Conservation (phyloP, 2,329 filamentous ascomycete species). For the Sporothrix dimorphospora region DNA sequence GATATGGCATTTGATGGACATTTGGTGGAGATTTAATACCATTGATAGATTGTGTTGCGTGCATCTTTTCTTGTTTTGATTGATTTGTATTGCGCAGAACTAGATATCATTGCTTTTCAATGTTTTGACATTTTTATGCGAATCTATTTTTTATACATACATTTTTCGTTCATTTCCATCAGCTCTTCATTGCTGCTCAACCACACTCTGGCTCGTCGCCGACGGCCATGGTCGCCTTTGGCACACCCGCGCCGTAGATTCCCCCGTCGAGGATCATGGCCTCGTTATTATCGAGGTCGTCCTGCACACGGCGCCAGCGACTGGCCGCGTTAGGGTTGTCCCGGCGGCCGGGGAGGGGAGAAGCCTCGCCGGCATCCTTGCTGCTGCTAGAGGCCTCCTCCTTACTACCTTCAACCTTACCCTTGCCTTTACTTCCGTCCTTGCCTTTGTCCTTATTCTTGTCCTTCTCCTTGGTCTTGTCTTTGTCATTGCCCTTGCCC, state of each 20-base stretch:
- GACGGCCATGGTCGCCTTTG: neutral
- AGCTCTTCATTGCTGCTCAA: neutral
- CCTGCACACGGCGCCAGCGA: constrained; percentile 63
- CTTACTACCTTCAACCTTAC: neutral
- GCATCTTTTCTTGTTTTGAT: neutral
- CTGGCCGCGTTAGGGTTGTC: constrained; percentile 42
- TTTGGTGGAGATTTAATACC: neutral
- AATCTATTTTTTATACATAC: neutral
- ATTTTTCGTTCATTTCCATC: neutral
- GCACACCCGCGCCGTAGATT: constrained; percentile 46
- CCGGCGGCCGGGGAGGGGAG: constrained; percentile 46
- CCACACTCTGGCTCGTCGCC: constrained; percentile 26
- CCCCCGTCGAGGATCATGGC: constrained; percentile 62
- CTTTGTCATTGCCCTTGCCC: constrained; percentile 1
- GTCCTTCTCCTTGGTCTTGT: constrained; percentile 1
- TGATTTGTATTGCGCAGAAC: neutral
- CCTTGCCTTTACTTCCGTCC: neutral
- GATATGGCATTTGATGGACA: neutral
- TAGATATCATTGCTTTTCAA: neutral
- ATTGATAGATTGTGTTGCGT: neutral
- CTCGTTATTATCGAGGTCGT: constrained; percentile 63
- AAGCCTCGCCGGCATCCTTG: neutral
- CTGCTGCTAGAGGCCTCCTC: neutral
- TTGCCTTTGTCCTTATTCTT: constrained; percentile 6
- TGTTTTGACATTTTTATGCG: constrained; percentile 16